Evolutionary conservation across 345 rosid species (phyloP).

Genomic region (Lepidium africanum): DNA sequence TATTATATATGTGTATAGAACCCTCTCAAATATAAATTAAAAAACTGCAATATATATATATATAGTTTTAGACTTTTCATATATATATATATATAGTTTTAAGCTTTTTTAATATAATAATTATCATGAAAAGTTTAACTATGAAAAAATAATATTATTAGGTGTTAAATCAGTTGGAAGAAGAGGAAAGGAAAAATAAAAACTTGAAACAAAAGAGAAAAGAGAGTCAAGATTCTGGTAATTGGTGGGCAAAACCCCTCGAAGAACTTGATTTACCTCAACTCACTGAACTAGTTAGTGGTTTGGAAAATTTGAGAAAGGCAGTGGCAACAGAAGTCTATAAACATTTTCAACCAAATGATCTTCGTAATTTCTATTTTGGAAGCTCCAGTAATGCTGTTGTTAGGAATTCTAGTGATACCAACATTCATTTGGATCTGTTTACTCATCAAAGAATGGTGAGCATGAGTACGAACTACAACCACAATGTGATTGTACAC

Average conservation of each 20-base stretch:
- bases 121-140: not conserved
- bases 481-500: not conserved
- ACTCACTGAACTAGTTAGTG: slow-evolving; percentile 31
- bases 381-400: not conserved
- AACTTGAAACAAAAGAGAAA: slow-evolving; percentile 30
- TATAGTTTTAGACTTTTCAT: too few species aligned
- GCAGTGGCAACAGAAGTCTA: slow-evolving; percentile 26
- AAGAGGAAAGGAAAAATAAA: slow-evolving; percentile 35
- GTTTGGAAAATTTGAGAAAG: slow-evolving; percentile 35
- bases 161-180: slow-evolving; percentile 30
- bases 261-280: slow-evolving; percentile 23
- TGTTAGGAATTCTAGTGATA: not conserved
- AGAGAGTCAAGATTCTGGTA: not conserved
- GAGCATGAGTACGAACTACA: not conserved
- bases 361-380: not conserved
- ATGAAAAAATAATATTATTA: not conserved
- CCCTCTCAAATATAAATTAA: too few species aligned
- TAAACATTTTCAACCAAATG: not conserved
- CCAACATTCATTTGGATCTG: not conserved
- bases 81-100: too few species aligned
- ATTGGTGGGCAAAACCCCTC: slow-evolving; percentile 50
- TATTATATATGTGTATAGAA: not conserved
- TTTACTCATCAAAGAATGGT: slow-evolving; percentile 1
- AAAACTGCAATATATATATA: too few species aligned
- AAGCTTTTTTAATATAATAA: too few species aligned